These are phyloP conservation scores for Neonectria faginata DNA, from an alignment of 2,329 filamentous ascomycete species.

Conservation along the genomic window DNA sequence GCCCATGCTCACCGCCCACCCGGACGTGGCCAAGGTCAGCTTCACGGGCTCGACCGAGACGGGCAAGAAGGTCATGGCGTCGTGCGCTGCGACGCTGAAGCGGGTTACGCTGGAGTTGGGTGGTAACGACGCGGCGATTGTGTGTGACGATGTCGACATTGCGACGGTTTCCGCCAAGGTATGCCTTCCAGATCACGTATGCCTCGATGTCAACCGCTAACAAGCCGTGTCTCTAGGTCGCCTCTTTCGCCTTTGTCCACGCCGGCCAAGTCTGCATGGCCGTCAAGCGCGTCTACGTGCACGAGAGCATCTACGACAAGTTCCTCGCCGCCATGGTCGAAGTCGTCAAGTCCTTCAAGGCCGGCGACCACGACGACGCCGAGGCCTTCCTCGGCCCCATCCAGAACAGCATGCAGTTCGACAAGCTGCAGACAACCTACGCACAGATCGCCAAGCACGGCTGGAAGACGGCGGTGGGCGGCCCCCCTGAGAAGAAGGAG, in stretches of 20 bases:
- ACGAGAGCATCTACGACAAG: conserved; percentile 68
- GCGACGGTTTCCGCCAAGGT: conserved; percentile 32
- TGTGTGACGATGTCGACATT: conserved; percentile 68
- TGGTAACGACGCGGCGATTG: conserved; percentile 70
- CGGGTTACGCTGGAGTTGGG: conserved; percentile 70
- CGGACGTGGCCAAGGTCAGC: conserved; percentile 69
- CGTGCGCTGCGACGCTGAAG: conserved; percentile 66
- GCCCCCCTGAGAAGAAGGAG: conserved; percentile 24
- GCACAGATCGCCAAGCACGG: conserved; percentile 57
- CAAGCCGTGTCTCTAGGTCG: conserved; percentile 15
- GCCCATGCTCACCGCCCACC: conserved; percentile 67
- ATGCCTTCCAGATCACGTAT: neutral
- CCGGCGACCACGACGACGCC: conserved; percentile 57
- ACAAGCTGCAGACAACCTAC: conserved; percentile 57
- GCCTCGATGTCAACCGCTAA: neutral
- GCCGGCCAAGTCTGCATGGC: conserved; percentile 56
- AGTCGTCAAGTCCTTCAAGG: conserved; percentile 51
- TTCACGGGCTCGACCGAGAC: conserved; percentile 72
- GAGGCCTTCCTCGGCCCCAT: conserved; percentile 63
- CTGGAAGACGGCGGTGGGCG: conserved; percentile 55
- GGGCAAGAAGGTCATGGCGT: conserved; percentile 70
- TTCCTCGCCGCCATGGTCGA: conserved; percentile 57
- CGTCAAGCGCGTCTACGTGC: conserved; percentile 71
- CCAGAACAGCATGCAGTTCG: conserved; percentile 70
- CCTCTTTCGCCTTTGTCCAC: conserved; percentile 61